Conservation (phyloP, 2,329 filamentous ascomycete genomes). For the Fusarium virguliforme region DNA sequence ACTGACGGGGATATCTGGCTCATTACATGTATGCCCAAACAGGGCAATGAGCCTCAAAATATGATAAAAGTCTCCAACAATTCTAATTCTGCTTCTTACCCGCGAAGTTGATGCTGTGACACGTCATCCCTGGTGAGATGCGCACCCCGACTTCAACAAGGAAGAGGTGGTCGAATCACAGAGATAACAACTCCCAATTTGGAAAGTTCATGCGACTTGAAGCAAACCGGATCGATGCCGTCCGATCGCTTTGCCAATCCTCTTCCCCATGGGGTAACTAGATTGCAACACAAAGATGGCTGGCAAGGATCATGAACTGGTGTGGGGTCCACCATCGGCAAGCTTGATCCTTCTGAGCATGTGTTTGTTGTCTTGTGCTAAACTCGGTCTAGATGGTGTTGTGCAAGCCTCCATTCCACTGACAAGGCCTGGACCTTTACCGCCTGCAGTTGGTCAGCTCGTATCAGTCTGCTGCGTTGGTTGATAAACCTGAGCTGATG, state of each 20-base stretch:
- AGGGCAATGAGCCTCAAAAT: conserved; percentile 10
- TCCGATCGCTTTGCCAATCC: conserved; percentile 19
- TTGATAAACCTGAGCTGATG: conserved; percentile 9
- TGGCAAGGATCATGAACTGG: not conserved
- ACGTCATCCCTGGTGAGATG: not conserved
- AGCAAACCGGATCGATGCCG: not conserved
- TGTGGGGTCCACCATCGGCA: not conserved
- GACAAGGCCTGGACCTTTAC: not conserved
- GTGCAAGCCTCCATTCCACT: conserved; percentile 9
- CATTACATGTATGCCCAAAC: conserved; percentile 3
- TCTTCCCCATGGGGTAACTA: conserved; percentile 44
- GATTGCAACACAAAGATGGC: conserved; percentile 24
- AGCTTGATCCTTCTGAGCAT: not conserved
- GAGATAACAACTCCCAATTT: conserved; percentile 8
- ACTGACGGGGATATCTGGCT: not conserved
- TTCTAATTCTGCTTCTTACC: conserved; percentile 2
- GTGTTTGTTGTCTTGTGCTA: not conserved
- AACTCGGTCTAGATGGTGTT: not conserved
- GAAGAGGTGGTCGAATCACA: not conserved
- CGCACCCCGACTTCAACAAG: no score
- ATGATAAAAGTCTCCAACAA: conserved; percentile 4
- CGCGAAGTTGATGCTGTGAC: not conserved
- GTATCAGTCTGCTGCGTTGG: no score
- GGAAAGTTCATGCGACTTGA: conserved; percentile 9
- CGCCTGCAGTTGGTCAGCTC: not conserved